phyloP scores from a whole-genome alignment of 116 monocot genomes.

The Iris pallida region DNA sequence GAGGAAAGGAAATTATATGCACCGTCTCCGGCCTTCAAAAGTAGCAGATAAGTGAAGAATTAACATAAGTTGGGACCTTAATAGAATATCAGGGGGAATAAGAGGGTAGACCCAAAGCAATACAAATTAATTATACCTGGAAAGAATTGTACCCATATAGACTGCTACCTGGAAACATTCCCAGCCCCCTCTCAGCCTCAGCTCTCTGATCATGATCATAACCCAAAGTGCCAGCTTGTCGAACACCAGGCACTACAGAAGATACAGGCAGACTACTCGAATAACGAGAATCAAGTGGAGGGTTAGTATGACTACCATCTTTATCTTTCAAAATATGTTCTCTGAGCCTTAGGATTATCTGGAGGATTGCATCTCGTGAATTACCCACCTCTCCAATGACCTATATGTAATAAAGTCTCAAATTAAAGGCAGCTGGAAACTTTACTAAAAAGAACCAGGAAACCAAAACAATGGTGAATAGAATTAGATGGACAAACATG shows the following conservation, averaged over 20 bases:
- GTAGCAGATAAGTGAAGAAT: too few relatives aligned
- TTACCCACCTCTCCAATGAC: slow-evolving; percentile 53
- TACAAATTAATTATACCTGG: slow-evolving; percentile 12
- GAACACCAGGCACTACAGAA: slow-evolving; percentile 30
- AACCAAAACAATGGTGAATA: too few relatives aligned
- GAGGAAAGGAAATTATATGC: slow-evolving; percentile 30
- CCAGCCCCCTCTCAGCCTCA: slow-evolving; percentile 39
- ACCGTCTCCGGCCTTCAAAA: too few relatives aligned
- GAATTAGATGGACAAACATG: too few relatives aligned
- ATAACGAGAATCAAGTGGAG: slow-evolving; percentile 35
- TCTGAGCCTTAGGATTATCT: slow-evolving; percentile 61
- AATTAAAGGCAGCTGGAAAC: not conserved
- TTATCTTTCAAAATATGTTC: slow-evolving; percentile 48
- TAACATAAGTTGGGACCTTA: too few relatives aligned
- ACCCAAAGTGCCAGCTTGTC: slow-evolving; percentile 23
- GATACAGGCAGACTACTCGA: slow-evolving; percentile 31
- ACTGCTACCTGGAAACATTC: slow-evolving; percentile 29
- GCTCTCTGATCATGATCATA: slow-evolving; percentile 62
- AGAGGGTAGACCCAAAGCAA: too few relatives aligned
- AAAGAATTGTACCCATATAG: slow-evolving; percentile 43
- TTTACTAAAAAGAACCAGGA: not conserved
- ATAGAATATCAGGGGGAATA: too few relatives aligned
- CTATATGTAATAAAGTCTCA: slow-evolving; percentile 20
- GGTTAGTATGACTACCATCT: slow-evolving; percentile 20
- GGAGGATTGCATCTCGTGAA: slow-evolving; percentile 59